Evolutionary conservation across 2,329 filamentous ascomycete genomes (phyloP).

Genomic region (Ophiostoma sp.): DNA sequence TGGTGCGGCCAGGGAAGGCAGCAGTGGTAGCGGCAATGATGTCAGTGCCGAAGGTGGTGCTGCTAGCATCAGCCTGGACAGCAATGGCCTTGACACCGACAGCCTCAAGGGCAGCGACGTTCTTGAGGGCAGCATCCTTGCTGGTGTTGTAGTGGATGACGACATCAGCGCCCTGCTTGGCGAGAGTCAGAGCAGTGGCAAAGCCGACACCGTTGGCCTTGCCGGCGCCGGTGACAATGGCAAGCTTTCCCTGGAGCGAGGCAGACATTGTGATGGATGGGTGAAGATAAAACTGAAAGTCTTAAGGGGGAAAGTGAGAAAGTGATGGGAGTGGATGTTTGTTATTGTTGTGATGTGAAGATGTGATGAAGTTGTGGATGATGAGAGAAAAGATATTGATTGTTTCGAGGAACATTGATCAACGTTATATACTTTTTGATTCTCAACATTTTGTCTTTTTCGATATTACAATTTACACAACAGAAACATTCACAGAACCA

Average conservation of each 20-base stretch:
- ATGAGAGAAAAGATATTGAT: background rate
- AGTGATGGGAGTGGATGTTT: background rate
- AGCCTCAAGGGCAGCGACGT: conserved; percentile 12
- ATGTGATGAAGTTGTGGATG: background rate
- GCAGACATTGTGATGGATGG: conserved; percentile 21
- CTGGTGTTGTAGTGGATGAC: conserved; percentile 30
- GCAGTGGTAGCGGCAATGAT: conserved; percentile 25
- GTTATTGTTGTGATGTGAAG: background rate
- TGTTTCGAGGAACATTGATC: background rate
- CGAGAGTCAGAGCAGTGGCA: conserved; percentile 27
- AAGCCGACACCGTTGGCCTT: conserved; percentile 31
- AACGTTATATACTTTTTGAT: background rate
- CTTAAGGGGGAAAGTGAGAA: background rate
- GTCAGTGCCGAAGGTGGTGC: conserved; percentile 25
- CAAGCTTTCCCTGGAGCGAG: conserved; percentile 29
- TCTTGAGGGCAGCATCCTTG: conserved; percentile 26
- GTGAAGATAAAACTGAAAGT: background rate
- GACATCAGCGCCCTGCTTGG: conserved; percentile 29
- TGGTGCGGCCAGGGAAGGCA: conserved; percentile 28
- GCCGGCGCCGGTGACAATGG: conserved; percentile 30
- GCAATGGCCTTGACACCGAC: conserved; percentile 26
- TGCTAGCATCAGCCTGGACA: conserved; percentile 29
- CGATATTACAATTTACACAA: background rate
- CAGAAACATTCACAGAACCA: background rate
- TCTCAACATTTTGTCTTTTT: background rate